Evolutionary conservation across 2,329 filamentous ascomycete species (phyloP).

Genomic region (Colletotrichum navitas): DNA sequence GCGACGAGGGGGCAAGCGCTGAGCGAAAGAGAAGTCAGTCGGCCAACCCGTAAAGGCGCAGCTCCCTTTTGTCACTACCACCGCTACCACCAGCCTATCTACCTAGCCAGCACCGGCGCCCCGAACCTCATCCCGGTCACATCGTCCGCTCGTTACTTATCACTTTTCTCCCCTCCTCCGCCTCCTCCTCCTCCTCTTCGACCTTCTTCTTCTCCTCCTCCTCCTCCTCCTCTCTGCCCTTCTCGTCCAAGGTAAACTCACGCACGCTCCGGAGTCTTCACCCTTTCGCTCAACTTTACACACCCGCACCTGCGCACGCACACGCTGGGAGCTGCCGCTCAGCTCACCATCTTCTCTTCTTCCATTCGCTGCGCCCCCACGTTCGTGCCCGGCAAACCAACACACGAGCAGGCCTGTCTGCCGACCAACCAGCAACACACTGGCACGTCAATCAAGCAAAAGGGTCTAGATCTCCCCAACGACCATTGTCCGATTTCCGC

Average conservation of each 20-base stretch:
- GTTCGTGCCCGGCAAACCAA: constrained; percentile 23
- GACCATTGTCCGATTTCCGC: constrained; percentile 6
- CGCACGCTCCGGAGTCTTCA: background rate
- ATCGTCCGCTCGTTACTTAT: constrained; percentile 8
- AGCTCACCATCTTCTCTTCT: constrained; percentile 10
- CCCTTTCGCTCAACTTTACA: background rate
- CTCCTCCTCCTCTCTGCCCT: background rate
- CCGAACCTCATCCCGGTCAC: background rate
- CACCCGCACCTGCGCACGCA: background rate
- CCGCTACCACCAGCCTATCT: background rate
- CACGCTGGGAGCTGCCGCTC: background rate
- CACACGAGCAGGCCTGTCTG: constrained; percentile 10
- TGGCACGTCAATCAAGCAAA: constrained; percentile 12
- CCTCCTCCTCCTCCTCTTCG: background rate
- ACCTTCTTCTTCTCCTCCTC: no score
- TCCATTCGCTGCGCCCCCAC: constrained; percentile 13
- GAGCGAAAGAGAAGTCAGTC: no score
- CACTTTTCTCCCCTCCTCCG: background rate
- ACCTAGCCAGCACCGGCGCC: background rate
- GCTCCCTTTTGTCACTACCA: background rate
- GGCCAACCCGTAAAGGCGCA: background rate
- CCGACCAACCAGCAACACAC: constrained; percentile 22
- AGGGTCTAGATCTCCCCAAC: constrained; percentile 25
- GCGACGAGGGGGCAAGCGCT: background rate
- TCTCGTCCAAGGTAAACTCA: background rate